Evolutionary conservation across 306 rosid species (phyloP).

Genomic region (Trifolium dubium): DNA sequence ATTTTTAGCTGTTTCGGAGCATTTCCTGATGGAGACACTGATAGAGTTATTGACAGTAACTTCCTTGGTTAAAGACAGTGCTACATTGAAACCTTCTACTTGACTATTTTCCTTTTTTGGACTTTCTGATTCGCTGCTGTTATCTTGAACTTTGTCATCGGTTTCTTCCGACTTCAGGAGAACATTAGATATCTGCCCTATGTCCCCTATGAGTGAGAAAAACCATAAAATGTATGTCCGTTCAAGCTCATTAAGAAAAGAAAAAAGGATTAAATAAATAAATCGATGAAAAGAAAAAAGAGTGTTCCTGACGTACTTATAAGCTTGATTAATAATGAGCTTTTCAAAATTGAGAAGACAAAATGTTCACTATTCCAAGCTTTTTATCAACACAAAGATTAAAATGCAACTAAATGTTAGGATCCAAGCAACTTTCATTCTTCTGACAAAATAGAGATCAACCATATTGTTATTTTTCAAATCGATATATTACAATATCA

Average conservation of each 20-base stretch:
- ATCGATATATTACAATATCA: background rate
- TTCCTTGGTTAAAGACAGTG: slow-evolving; percentile 69
- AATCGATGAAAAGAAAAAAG: slow-evolving; percentile 14
- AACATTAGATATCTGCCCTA: slow-evolving; percentile 63
- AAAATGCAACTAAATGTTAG: background rate
- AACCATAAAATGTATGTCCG: slow-evolving; percentile 41
- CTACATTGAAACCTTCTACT: slow-evolving; percentile 74
- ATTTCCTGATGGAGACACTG: slow-evolving; percentile 65
- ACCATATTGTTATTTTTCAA: slow-evolving; percentile 29
- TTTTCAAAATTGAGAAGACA: slow-evolving; percentile 31
- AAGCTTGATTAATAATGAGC: slow-evolving; percentile 27
- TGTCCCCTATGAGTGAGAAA: slow-evolving; percentile 59
- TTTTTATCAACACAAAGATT: slow-evolving; percentile 12
- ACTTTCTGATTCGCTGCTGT: slow-evolving; percentile 47
- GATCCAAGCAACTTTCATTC: slow-evolving; percentile 33
- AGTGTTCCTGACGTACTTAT: slow-evolving; percentile 18
- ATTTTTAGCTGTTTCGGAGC: slow-evolving; percentile 68
- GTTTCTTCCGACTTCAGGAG: slow-evolving; percentile 54
- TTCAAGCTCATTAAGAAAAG: slow-evolving; percentile 40
- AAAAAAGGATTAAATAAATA: background rate
- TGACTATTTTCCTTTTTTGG: slow-evolving; percentile 46
- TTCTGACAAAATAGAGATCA: slow-evolving; percentile 25
- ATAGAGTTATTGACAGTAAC: slow-evolving; percentile 54
- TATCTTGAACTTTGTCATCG: slow-evolving; percentile 45
- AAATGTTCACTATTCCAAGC: slow-evolving; percentile 15